Conservation (phyloP, 75 land plant species). For the Selaginella tamariscina region DNA sequence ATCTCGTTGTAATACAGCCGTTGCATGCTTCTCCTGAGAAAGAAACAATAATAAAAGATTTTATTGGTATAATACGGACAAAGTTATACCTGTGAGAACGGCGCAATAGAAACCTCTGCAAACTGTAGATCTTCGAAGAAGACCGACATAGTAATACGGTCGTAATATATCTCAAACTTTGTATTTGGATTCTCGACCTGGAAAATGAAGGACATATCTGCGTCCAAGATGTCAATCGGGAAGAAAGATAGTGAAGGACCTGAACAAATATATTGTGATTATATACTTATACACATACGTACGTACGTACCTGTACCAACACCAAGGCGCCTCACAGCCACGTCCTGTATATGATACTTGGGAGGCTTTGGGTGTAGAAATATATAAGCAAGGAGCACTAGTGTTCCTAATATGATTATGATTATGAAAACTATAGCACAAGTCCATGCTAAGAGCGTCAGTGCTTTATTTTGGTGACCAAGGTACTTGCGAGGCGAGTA, state of each 20-base stretch:
- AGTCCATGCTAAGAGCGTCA: background rate
- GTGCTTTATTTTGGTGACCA: background rate
- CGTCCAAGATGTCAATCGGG: background rate
- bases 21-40: no score
- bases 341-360: background rate
- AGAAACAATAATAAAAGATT: no score
- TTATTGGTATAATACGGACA: no score
- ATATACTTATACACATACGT: no score
- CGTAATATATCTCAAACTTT: background rate
- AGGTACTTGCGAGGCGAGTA: background rate
- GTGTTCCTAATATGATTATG: background rate
- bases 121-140: background rate
- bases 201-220: background rate
- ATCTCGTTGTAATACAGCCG: background rate
- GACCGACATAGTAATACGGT: background rate
- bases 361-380: background rate
- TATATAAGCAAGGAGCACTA: background rate
- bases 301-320: background rate
- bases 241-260: background rate
- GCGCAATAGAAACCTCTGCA: background rate
- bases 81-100: background rate
- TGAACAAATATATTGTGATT: no score
- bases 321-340: background rate
- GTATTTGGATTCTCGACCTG: background rate
- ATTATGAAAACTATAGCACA: background rate